A percentile compares a stretch with the other conserved stretches of the same genome.
Conservation (phyloP, 495 filamentous ascomycete species). For the Hamigera avellanea region DNA sequence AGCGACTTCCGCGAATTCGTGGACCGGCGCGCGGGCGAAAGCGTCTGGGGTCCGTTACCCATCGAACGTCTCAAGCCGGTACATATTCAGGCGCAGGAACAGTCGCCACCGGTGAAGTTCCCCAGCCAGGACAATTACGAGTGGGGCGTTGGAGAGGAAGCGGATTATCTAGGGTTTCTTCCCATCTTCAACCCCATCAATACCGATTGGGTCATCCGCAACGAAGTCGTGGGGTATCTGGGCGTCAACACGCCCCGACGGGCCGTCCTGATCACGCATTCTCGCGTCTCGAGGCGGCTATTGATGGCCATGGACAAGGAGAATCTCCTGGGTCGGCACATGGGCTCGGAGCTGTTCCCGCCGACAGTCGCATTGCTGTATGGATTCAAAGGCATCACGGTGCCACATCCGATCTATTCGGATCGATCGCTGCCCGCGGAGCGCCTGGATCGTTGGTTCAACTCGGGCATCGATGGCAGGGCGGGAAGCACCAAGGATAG, state of each 20-base stretch:
- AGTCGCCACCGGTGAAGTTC: constrained; percentile 33
- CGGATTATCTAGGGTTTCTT: constrained; percentile 58
- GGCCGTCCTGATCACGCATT: constrained; percentile 50
- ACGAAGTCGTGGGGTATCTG: constrained; percentile 42
- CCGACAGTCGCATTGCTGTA: constrained; percentile 50
- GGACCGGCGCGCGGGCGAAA: constrained; percentile 1
- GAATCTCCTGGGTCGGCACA: constrained; percentile 43
- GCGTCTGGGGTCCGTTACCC: constrained; percentile 53
- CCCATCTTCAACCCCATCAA: constrained; percentile 54
- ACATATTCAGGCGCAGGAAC: constrained; percentile 43
- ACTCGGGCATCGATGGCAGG: constrained; percentile 30
- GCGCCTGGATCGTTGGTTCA: constrained; percentile 47
- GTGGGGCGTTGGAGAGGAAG: constrained; percentile 64
- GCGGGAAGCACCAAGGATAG: background rate
- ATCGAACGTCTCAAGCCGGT: constrained; percentile 22
- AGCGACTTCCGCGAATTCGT: constrained; percentile 4
- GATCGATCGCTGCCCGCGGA: constrained; percentile 43
- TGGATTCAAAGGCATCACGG: constrained; percentile 39
- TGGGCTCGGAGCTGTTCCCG: constrained; percentile 53
- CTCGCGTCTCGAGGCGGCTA: constrained; percentile 46
- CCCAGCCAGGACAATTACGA: constrained; percentile 45
- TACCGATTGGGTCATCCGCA: constrained; percentile 45
- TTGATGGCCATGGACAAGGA: constrained; percentile 52
- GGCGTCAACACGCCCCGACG: constrained; percentile 44
- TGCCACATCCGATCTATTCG: constrained; percentile 47